Evolutionary conservation across 495 filamentous ascomycete species (phyloP).

Genomic region (Echria macrotheca): DNA sequence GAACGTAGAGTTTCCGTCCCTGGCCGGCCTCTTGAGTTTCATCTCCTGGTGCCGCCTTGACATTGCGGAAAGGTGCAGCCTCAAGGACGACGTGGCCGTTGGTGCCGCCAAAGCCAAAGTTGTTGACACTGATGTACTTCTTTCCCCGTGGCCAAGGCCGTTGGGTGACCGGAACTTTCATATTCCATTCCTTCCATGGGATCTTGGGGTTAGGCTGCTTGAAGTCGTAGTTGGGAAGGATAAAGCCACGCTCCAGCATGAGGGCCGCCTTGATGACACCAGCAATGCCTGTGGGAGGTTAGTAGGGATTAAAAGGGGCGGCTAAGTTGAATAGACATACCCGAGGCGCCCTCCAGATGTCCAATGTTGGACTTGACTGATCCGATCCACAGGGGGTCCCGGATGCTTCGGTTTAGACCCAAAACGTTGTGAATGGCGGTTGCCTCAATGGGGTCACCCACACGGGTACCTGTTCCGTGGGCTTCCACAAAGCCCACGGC

Average conservation of each 20-base stretch:
- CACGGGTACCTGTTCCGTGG: slow-evolving; percentile 54
- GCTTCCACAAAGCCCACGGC: slow-evolving; percentile 42
- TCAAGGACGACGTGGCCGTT: slow-evolving; percentile 56
- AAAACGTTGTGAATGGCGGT: slow-evolving; percentile 35
- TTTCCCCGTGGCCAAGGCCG: slow-evolving; percentile 32
- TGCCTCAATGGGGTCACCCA: slow-evolving; percentile 44
- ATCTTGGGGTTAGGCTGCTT: slow-evolving; percentile 49
- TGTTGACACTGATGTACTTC: slow-evolving; percentile 39
- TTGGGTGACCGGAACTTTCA: slow-evolving; percentile 35
- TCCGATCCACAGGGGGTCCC: slow-evolving; percentile 43
- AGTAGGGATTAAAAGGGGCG: background rate
- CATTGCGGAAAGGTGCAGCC: slow-evolving; percentile 20
- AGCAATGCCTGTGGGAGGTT: slow-evolving; percentile 37
- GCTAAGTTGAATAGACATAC: slow-evolving; percentile 8
- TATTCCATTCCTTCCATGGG: slow-evolving; percentile 41
- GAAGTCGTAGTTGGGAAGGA: slow-evolving; percentile 46
- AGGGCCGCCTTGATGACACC: slow-evolving; percentile 52
- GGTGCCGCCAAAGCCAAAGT: slow-evolving; percentile 45
- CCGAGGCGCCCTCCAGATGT: slow-evolving; percentile 49
- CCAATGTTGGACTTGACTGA: slow-evolving; percentile 56
- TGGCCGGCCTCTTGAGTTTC: slow-evolving; percentile 20
- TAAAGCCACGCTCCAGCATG: slow-evolving; percentile 49
- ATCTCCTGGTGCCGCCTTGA: slow-evolving; percentile 13
- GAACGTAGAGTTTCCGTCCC: slow-evolving; percentile 38
- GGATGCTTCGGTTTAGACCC: slow-evolving; percentile 23